Percentiles rank a stretch among this genome's conserved stretches.
phyloP scores from a whole-genome alignment of 2,329 filamentous ascomycete genomes.

The Trichoderma pleuroti region DNA sequence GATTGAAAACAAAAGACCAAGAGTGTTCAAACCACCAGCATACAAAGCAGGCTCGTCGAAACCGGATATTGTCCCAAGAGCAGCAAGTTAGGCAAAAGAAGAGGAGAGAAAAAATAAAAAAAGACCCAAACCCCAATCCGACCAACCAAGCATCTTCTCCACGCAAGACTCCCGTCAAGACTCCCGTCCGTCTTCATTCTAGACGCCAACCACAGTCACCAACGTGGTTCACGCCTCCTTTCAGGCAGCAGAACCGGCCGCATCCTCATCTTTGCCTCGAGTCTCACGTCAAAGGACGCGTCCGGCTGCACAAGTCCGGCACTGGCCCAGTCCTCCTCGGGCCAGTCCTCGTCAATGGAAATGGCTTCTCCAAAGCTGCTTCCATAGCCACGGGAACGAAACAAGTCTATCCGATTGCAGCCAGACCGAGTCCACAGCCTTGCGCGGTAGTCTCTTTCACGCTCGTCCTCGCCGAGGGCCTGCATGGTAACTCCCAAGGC shows the following conservation, averaged over 20 bases:
- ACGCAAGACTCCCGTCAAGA: not conserved
- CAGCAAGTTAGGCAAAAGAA: not conserved
- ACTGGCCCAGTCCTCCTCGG: not conserved
- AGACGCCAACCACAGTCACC: not conserved
- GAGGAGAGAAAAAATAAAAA: not conserved
- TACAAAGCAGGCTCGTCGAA: not conserved
- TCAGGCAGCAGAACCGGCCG: not conserved
- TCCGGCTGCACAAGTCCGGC: too few relatives aligned
- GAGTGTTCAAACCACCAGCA: not conserved
- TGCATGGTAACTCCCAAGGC: not conserved
- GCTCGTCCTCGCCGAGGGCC: not conserved
- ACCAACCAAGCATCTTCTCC: not conserved
- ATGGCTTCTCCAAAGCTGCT: constrained; percentile 3
- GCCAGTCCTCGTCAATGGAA: constrained; percentile 9
- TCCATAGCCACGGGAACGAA: not conserved
- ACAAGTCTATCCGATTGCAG: not conserved
- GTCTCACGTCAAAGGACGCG: not conserved
- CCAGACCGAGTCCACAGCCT: too few relatives aligned
- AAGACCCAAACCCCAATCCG: not conserved
- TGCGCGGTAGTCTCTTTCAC: not conserved
- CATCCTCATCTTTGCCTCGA: not conserved
- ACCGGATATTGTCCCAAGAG: not conserved
- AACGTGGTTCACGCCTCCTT: not conserved
- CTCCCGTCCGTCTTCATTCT: not conserved
- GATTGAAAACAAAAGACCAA: not conserved